Evolutionary conservation across 1,139 yeast genomes (phyloP), one percentile per base, ranked within the genome.

Genomic region (Pichia sorboxylosa): DNA sequence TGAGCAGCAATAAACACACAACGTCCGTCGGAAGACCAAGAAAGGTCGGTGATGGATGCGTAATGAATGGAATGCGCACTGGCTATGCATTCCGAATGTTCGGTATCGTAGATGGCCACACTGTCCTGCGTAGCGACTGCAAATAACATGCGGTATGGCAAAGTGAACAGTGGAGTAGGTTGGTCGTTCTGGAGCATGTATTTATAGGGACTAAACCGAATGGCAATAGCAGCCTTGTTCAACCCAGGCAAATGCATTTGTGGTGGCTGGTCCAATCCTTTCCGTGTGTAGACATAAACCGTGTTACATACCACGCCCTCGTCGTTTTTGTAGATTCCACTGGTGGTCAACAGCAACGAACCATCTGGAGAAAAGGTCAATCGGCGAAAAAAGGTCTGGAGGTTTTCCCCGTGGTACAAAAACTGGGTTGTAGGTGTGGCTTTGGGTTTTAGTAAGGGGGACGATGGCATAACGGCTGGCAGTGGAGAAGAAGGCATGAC

Each of bases 121-220:
- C 90, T 68, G 48, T 84, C 95, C 37, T 83, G 85, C 0, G 96
- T 87, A 0, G 96, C 97, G 19, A 92, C 79, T 0, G 97, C 98
- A 59, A 82, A 87, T 0, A 87, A 58, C 72, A 90, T 70, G 38
- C 83, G 69, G 49, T 90, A 85, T 0, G 82, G 79, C 26, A 84
- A 57, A 5, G 61, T 57, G 42, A 79, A 69, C 11, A 64, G 58
- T 9, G 24, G 22, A 8, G 27, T 28, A 8, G 13, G 13, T 10
- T 11, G 8, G 6, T 14, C n/a, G 4, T 15, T 13, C 34, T 4
- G 48, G 14, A 68, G 46, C 33, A 63, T 52, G 52, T 79, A 87
- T 27, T 65, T 51, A 1, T 66, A 55, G 0, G 94, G 94, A 24
- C 76, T 77, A 57, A 92, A 90, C 16, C 78, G 58, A 10, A 84